These are phyloP conservation scores for Rhodosporidiobolus odoratus DNA, from an alignment of 768 basidiomycete genomes.

Conservation along the genomic window DNA sequence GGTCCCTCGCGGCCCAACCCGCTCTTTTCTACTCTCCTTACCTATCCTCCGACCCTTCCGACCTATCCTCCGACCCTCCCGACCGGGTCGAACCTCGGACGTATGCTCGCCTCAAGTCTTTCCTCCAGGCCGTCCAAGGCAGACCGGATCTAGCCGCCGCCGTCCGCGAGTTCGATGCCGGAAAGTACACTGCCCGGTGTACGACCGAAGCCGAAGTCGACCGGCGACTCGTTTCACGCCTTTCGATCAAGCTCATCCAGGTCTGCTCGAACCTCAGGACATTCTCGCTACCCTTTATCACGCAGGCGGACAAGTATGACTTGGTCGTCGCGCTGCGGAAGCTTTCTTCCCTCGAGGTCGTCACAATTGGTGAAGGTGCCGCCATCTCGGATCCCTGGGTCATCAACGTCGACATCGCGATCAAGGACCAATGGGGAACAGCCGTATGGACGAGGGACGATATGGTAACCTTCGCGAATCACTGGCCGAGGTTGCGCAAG, in stretches of 20 bases:
- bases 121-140: not conserved
- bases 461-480: not conserved
- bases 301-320: conserved; percentile 5
- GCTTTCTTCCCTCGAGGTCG: not conserved
- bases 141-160: not conserved
- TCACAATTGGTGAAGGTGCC: conserved; percentile 5
- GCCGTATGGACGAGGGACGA: conserved; percentile 3
- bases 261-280: not conserved
- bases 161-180: conserved; percentile 3
- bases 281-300: conserved; percentile 12
- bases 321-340: conserved; percentile 2
- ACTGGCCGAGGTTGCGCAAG: conserved; percentile 1
- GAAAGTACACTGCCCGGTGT: conserved; percentile 3
- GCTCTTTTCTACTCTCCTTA: conserved; percentile 2
- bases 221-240: not conserved
- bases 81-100: conserved; percentile 10
- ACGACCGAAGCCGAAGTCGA: not conserved
- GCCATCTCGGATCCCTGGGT: conserved; percentile 13
- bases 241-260: not conserved
- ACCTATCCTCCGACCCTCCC: conserved; percentile 9
- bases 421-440: conserved; percentile 12
- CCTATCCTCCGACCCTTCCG: conserved; percentile 22
- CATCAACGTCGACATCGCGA: conserved; percentile 16
- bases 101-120: not conserved
- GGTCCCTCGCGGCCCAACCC: conserved; percentile 13